Conservation (phyloP, 306 rosid genomes). For the Senna tora region DNA sequence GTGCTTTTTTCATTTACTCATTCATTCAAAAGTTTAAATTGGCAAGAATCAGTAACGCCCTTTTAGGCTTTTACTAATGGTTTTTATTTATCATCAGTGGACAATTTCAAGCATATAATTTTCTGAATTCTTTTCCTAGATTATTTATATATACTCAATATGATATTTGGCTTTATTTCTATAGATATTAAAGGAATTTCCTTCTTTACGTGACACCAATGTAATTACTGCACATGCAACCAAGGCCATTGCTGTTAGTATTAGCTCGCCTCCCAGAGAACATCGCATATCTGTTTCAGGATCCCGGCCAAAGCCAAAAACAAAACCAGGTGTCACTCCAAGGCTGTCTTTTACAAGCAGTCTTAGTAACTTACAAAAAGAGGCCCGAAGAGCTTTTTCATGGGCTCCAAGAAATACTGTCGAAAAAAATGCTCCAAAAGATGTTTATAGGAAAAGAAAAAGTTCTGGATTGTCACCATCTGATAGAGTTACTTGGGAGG, state of each 20-base stretch:
- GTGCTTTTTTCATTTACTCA: conserved; percentile 2
- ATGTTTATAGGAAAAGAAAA: conserved; percentile 88
- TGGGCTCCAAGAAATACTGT: conserved; percentile 88
- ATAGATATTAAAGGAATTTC: conserved; percentile 92
- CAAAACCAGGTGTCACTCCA: conserved; percentile 64
- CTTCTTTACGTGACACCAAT: conserved; percentile 82
- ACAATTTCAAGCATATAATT: conserved; percentile 10
- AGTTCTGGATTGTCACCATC: conserved; percentile 91
- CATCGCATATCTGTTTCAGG: conserved; percentile 84
- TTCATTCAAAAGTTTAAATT: conserved; percentile 18
- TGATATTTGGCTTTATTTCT: conserved; percentile 32
- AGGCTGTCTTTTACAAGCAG: conserved; percentile 83
- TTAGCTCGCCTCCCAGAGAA: conserved; percentile 89
- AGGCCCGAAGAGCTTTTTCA: conserved; percentile 95
- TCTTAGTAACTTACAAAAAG: conserved; percentile 90
- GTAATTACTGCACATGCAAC: conserved; percentile 74
- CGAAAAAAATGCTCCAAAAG: conserved; percentile 82
- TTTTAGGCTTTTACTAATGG: conserved; percentile 8
- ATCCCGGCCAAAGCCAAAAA: conserved; percentile 77
- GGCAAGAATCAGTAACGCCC: too few species aligned
- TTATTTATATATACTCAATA: conserved; percentile 27
- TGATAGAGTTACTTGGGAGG: conserved; percentile 97
- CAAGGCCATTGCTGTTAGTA: conserved; percentile 79
- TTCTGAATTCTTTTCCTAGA: conserved; percentile 27
- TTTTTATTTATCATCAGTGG: conserved; percentile 21